phyloP scores from a whole-genome alignment of 805 yeast genomes.

The Candida nonsorbophila region DNA sequence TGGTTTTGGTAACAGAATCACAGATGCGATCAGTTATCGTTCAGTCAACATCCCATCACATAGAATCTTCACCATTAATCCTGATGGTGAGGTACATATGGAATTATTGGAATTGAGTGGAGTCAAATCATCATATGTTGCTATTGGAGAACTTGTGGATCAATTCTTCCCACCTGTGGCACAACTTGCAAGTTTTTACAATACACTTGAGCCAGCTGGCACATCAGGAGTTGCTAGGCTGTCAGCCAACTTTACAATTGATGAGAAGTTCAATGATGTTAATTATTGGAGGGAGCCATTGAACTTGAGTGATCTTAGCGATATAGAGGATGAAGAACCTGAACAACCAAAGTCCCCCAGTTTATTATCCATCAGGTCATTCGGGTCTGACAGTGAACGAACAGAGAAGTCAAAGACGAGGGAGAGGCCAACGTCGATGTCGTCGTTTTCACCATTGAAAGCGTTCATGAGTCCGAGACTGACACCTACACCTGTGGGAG shows the following conservation, averaged over 20 bases:
- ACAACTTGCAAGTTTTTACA: conserved; percentile 23
- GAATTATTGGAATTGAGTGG: conserved; percentile 93
- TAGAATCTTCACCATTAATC: conserved; percentile 89
- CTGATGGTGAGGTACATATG: conserved; percentile 96
- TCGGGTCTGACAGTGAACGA: conserved; percentile 5
- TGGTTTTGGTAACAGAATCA: conserved; percentile 94
- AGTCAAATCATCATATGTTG: conserved; percentile 78
- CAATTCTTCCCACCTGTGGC: conserved; percentile 88
- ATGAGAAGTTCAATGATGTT: conserved; percentile 74
- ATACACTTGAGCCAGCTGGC: conserved; percentile 1
- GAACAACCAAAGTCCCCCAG: conserved; percentile 14
- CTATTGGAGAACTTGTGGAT: conserved; percentile 90
- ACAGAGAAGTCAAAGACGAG: conserved; percentile 9
- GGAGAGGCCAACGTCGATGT: conserved; percentile 28
- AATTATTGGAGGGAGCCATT: conserved; percentile 91
- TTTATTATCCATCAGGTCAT: conserved; percentile 10
- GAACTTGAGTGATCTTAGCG: conserved; percentile 55
- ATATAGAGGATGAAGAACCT: conserved; percentile 32
- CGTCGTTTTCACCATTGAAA: conserved; percentile 37
- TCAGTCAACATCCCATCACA: conserved; percentile 93
- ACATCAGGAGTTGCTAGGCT: conserved; percentile 2
- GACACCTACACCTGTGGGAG: too few species aligned
- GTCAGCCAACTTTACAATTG: conserved; percentile 24
- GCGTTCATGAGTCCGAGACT: conserved; percentile 39
- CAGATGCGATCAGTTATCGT: conserved; percentile 93